phyloP scores from a whole-genome alignment of 306 rosid genomes.

The Trifolium fragiferum region DNA sequence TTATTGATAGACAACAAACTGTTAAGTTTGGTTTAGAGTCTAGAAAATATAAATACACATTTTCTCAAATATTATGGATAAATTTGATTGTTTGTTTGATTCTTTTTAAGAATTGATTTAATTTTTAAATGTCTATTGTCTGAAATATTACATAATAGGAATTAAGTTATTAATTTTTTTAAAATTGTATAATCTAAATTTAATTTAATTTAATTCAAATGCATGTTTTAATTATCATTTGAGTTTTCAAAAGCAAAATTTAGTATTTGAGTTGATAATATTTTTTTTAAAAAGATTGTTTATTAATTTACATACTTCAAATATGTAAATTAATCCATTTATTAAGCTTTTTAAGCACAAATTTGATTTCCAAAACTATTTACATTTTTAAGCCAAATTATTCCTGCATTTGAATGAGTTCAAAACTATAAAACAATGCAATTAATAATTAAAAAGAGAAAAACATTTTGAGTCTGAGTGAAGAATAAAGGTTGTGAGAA shows the following conservation, averaged over 20 bases:
- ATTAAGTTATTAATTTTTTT: background rate
- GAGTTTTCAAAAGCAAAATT: background rate
- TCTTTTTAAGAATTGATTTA: background rate
- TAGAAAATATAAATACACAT: background rate
- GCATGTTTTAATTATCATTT: background rate
- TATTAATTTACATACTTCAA: conserved; percentile 5
- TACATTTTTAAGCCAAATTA: background rate
- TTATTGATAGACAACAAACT: too few species aligned
- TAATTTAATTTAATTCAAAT: background rate
- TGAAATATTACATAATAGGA: background rate
- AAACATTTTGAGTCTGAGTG: background rate
- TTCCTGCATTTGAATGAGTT: background rate
- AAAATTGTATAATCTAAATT: background rate
- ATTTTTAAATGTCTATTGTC: background rate
- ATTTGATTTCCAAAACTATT: background rate
- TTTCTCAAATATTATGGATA: background rate
- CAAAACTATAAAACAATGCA: conserved; percentile 2
- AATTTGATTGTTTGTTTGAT: background rate
- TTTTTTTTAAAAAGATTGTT: too few species aligned
- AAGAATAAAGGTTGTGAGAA: background rate
- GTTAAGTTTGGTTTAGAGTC: too few species aligned
- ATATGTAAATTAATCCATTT: background rate
- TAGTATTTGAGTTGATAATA: background rate
- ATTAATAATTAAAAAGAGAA: conserved; percentile 1
- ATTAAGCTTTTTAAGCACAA: background rate